Evolutionary conservation across 176 grass and related monocot genomes (phyloP), one percentile per base, ranked within the genome.

Genomic region (Pharus latifolius): DNA sequence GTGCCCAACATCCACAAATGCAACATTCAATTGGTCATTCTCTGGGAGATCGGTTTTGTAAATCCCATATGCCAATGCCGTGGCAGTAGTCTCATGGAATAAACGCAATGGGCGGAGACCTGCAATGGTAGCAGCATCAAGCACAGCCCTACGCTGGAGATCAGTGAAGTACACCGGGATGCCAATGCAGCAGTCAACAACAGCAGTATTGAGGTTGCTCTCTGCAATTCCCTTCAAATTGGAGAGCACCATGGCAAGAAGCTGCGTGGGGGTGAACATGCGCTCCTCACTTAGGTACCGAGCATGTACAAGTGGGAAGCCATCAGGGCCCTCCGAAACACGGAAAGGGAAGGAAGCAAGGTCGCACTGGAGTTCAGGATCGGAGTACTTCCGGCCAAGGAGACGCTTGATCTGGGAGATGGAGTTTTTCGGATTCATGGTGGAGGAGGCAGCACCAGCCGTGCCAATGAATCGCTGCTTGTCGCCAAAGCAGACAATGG

Each of bases 401-500:
- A 96, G 65, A 13, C 92, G 82, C 76, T 96, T 96, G 63, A 96
- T 88, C 81, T 96, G 92, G 10, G 92, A 96, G 20, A 96, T 80
- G 10, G 89, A 85, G 73, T 96, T 96, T 66, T 92, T 96, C 1
- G 92, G 88, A 35, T 92, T 96, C 82, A 81, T 89, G n/a, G 83
- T 87, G 22, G 83, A 78, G 20, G 89, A 92, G 1, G 92, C 85
- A 4, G 92, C 78, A 2, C 88, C 92, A 0, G 92, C 88, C 0
- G 92, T 89, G 18, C 92, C 92, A 5, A 96, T 84, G 29, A 91
- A 96, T 3, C 92, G 79, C 84, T 96, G 92, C 82, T 96, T 96
- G 74, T 96, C 88, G 0, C 92, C 92, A 30, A 96, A 96, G 88
- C 88, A 96, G 56, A 96, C 92, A 3, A 96, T 69, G 9, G 92